These are phyloP conservation scores for Ganoderma leucocontextum DNA, from an alignment of 1,284 basidiomycete species.

Conservation along the genomic window DNA sequence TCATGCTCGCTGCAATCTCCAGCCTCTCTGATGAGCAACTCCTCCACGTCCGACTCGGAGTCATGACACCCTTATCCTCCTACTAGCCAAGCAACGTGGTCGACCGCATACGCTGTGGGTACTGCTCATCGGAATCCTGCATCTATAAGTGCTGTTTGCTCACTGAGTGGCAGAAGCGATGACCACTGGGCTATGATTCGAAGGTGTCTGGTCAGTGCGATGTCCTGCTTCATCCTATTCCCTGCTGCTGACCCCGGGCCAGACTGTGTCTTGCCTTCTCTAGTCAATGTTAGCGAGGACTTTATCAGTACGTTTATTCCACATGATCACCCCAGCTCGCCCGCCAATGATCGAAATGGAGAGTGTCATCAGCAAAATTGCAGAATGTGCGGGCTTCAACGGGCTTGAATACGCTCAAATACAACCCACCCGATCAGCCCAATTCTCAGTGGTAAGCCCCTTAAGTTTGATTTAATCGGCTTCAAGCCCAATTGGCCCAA, in stretches of 20 bases:
- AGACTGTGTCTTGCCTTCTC: not conserved
- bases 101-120: not conserved
- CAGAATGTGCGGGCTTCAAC: no score
- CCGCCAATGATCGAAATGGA: slow-evolving; percentile 27
- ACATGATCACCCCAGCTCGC: not conserved
- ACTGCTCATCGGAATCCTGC: not conserved
- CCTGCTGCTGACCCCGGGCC: not conserved
- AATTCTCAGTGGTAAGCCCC: no score
- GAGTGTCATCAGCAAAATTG: slow-evolving; percentile 21
- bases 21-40: no score
- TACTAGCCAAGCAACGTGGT: not conserved
- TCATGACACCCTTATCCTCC: no score
- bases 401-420: no score
- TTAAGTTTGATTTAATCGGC: no score
- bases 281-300: slow-evolving; percentile 18
- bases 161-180: not conserved
- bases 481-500: no score
- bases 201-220: not conserved
- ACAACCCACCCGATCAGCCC: no score
- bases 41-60: no score
- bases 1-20: no score
- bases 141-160: not conserved
- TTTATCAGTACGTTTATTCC: no score
- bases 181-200: not conserved
- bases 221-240: not conserved